phyloP scores from a whole-genome alignment of 805 yeast species.

The Schizosaccharomyces osmophilus region DNA sequence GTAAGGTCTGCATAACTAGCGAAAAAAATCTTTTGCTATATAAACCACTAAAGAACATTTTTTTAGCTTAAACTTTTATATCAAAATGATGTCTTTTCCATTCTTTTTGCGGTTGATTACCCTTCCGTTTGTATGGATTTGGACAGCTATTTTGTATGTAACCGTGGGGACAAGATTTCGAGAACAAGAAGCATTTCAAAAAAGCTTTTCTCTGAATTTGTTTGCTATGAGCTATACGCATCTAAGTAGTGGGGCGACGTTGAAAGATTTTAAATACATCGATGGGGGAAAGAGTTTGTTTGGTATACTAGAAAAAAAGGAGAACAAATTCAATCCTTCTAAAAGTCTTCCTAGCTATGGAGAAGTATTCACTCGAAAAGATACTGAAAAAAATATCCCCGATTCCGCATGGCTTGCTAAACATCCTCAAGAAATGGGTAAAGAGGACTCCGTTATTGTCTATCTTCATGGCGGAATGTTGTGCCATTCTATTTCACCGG shows the following conservation, averaged over 20 bases:
- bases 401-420: neutral
- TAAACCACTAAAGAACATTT: too few relatives aligned
- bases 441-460: neutral
- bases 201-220: neutral
- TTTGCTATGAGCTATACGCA: neutral
- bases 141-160: neutral
- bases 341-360: too few relatives aligned
- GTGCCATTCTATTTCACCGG: neutral
- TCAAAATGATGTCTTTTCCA: neutral
- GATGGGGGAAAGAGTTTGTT: neutral
- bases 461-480: neutral
- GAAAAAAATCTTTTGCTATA: too few relatives aligned
- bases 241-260: neutral
- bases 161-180: neutral
- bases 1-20: too few relatives aligned
- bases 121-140: neutral
- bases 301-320: neutral
- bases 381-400: too few relatives aligned
- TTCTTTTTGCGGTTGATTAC: neutral
- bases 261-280: neutral
- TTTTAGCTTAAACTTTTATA: too few relatives aligned
- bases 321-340: too few relatives aligned
- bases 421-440: neutral
- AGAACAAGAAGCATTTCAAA: neutral
- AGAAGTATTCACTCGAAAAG: too few relatives aligned